Percentiles rank a stretch among this genome's conserved stretches.
These are phyloP conservation scores for Populus hybrid DNA, from an alignment of 441 rosid genomes.

Conservation along the genomic window DNA sequence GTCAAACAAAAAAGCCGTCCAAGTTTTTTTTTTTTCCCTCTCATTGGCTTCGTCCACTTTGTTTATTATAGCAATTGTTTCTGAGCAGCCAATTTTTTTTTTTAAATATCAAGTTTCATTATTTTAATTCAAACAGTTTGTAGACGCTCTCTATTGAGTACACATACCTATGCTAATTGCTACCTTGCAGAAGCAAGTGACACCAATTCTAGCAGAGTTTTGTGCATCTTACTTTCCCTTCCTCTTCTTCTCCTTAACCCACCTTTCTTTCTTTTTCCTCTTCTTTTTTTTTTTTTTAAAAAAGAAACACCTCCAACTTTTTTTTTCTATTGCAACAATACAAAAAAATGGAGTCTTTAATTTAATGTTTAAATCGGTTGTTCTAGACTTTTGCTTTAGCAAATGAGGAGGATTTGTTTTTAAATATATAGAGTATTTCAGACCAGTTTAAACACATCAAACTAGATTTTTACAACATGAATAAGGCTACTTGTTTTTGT, in stretches of 20 bases:
- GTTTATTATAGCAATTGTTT: not conserved
- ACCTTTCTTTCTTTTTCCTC: not conserved
- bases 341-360: no score
- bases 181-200: constrained; percentile 5
- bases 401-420: no score
- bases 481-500: no score
- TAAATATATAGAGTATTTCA: no score
- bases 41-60: constrained; percentile 12
- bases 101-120: not conserved
- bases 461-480: no score
- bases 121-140: not conserved
- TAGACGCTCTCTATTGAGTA: not conserved
- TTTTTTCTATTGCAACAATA: no score
- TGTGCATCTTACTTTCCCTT: constrained; percentile 1
- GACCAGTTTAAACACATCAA: no score
- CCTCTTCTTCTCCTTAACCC: not conserved
- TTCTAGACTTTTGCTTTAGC: no score
- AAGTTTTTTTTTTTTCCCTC: constrained; percentile 6
- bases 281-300: no score
- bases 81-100: not conserved
- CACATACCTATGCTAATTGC: constrained; percentile 1
- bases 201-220: constrained; percentile 1
- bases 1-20: constrained; percentile 33
- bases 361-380: no score
- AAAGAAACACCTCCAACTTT: no score